Evolutionary conservation across 257 asterid species (phyloP).

Genomic region (Nicotiana sylvestris): DNA sequence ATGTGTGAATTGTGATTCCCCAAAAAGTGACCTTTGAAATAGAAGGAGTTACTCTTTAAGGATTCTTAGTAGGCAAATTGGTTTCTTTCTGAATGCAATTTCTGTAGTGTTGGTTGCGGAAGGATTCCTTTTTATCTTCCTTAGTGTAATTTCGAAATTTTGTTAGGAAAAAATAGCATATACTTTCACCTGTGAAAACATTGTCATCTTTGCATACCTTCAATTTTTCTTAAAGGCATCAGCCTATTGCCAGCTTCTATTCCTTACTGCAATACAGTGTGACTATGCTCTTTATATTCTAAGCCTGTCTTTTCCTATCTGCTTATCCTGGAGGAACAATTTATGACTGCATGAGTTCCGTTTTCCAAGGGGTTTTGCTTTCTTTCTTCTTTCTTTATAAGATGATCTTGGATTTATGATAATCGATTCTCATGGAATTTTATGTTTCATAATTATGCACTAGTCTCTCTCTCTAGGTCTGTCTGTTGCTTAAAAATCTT

Average conservation of each 20-base stretch:
- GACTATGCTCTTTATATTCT: not conserved
- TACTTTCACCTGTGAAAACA: not conserved
- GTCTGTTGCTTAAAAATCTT: not conserved
- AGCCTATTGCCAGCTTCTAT: not conserved
- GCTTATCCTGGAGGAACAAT: not conserved
- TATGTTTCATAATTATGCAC: slow-evolving; percentile 7
- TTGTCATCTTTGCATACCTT: not conserved
- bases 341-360: not conserved
- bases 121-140: not conserved
- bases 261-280: not conserved
- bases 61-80: not conserved
- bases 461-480: not conserved
- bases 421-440: not conserved
- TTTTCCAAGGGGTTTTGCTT: not conserved
- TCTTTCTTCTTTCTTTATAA: not conserved
- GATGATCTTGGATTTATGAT: not conserved
- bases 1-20: not conserved
- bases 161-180: not conserved
- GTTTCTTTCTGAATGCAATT: not conserved
- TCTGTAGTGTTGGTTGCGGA: not conserved
- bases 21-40: not conserved
- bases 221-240: not conserved
- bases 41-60: not conserved
- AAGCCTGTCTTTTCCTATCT: not conserved
- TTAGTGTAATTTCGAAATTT: not conserved